A percentile compares a stretch with the other conserved stretches of the same genome.
Conservation (phyloP, 2,329 filamentous ascomycete genomes). For the Fusarium caatingaense region DNA sequence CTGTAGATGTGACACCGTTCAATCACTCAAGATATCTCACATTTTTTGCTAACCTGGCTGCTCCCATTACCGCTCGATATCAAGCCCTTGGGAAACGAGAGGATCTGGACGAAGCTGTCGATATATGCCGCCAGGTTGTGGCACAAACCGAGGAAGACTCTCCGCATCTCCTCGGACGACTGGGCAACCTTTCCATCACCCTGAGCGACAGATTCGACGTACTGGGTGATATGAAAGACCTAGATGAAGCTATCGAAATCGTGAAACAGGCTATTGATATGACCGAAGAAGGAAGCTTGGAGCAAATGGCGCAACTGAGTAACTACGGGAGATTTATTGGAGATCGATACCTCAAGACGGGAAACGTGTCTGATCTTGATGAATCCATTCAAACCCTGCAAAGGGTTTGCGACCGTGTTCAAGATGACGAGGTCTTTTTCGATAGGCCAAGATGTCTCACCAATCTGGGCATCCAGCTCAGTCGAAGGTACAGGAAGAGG, state of each 20-base stretch:
- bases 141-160: neutral
- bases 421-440: too few species aligned
- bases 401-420: too few species aligned
- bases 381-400: rapidly evolving
- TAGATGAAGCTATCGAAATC: neutral
- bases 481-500: too few species aligned
- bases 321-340: too few species aligned
- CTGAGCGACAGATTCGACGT: neutral
- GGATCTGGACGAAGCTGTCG: neutral
- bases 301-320: too few species aligned
- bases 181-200: neutral
- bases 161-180: neutral
- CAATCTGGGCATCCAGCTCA: too few species aligned
- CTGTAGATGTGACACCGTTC: neutral
- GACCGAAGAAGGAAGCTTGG: too few species aligned
- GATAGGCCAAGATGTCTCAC: too few species aligned
- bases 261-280: too few species aligned
- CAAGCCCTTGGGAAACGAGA: neutral
- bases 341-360: too few species aligned
- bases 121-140: neutral
- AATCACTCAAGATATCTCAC: neutral
- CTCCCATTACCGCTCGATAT: neutral
- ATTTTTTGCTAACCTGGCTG: neutral
- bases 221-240: rapidly evolving
- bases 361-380: too few species aligned